Evolutionary conservation across 352 stramenopile genomes (phyloP).

Genomic region (Phytophthora tubulina): DNA sequence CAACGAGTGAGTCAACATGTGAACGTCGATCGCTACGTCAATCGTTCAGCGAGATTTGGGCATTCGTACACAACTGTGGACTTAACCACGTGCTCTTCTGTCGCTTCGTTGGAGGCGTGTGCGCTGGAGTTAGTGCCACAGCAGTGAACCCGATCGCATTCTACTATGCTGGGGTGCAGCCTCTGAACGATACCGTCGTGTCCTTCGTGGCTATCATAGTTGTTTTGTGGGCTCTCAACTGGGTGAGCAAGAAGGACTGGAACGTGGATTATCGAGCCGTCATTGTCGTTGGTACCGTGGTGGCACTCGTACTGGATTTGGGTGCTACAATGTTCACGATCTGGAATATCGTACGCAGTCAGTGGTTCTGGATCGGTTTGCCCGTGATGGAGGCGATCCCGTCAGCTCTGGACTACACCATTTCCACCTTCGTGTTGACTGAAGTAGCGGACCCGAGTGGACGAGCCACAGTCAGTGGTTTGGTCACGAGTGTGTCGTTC

Average conservation of each 20-base stretch:
- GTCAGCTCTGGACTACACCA: constrained; percentile 62
- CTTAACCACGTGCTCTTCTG: constrained; percentile 54
- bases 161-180: constrained; percentile 63
- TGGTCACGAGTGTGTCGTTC: constrained; percentile 65
- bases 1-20: constrained; percentile 29
- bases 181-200: constrained; percentile 66
- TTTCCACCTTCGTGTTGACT: constrained; percentile 54
- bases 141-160: constrained; percentile 55
- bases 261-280: constrained; percentile 51
- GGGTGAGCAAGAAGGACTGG: constrained; percentile 54
- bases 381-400: constrained; percentile 66
- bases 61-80: constrained; percentile 46
- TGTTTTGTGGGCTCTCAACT: constrained; percentile 41
- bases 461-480: constrained; percentile 33
- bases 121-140: constrained; percentile 48
- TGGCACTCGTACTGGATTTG: constrained; percentile 52
- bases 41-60: constrained; percentile 46
- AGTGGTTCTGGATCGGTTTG: constrained; percentile 76
- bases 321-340: constrained; percentile 61
- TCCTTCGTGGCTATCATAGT: constrained; percentile 51
- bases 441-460: constrained; percentile 58
- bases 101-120: constrained; percentile 53
- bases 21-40: constrained; percentile 33
- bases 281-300: constrained; percentile 46
- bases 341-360: constrained; percentile 68